Percentiles rank a stretch among this genome's conserved stretches.
These are phyloP conservation scores for Carallia pectinifolia DNA, from an alignment of 345 rosid genomes.

Conservation along the genomic window DNA sequence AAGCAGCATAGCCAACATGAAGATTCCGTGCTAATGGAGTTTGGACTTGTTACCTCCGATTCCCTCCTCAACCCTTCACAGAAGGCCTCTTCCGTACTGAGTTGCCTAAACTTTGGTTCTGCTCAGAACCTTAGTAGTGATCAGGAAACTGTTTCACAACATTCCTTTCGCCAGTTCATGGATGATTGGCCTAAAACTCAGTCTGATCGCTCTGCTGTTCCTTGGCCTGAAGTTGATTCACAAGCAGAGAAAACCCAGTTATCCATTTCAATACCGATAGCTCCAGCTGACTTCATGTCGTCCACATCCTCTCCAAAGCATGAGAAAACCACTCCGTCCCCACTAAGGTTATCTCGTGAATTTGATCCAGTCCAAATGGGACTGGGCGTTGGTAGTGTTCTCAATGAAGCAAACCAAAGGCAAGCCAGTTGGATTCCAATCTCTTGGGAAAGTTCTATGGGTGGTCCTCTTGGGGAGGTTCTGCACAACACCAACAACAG, in stretches of 20 bases:
- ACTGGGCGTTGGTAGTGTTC: constrained; percentile 39
- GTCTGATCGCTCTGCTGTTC: constrained; percentile 28
- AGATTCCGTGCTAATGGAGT: constrained; percentile 29
- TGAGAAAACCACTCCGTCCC: constrained; percentile 40
- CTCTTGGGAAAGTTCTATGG: constrained; percentile 60
- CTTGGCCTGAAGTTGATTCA: constrained; percentile 43
- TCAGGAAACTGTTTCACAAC: constrained; percentile 38
- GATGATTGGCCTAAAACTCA: constrained; percentile 47
- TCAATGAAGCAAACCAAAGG: constrained; percentile 37
- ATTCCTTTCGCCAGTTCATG: constrained; percentile 50
- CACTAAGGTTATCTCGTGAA: constrained; percentile 45
- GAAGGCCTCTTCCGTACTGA: constrained; percentile 31
- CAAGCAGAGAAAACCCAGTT: constrained; percentile 58
- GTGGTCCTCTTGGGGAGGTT: constrained; percentile 77
- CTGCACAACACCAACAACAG: constrained; percentile 44
- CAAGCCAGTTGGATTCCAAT: constrained; percentile 52
- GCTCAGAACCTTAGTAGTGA: constrained; percentile 31
- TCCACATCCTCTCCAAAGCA: constrained; percentile 51
- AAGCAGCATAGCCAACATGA: constrained; percentile 36
- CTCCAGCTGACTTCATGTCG: constrained; percentile 47
- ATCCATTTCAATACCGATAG: constrained; percentile 53
- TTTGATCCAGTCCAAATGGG: constrained; percentile 53
- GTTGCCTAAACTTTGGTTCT: constrained; percentile 38
- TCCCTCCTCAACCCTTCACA: constrained; percentile 45
- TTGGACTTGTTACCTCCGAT: constrained; percentile 42